Evolutionary conservation across 257 asterid genomes (phyloP), one percentile per base, ranked within the genome.

Genomic region (Przewalskia tangutica): DNA sequence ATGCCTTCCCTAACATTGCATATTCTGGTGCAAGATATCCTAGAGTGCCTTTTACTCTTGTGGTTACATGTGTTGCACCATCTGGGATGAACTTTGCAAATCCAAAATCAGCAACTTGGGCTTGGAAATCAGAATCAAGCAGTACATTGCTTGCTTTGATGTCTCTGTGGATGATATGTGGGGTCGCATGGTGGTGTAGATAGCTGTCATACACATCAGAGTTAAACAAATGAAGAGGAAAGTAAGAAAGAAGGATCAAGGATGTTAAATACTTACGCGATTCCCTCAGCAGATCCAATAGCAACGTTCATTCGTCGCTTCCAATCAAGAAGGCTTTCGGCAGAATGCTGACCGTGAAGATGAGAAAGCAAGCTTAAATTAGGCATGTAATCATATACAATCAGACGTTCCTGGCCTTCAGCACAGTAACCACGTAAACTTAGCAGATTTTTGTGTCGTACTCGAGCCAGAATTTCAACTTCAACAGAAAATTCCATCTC

Each of bases 21-120:
- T 95, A 91, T 86, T 95, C 98, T 5, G 98, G 97, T 46, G 98
- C 98, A 17, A 93, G 95, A 81, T 95, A 93, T 84, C 98, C 98
- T 4, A 94, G 97, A 55, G 98, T 92, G 36, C 98, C 98, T 88
- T 93, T 93, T 2, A 91, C 95, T 59, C 90, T 71, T 4, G 97
- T 95, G 80, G 98, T 93, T 34, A 92, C 98, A 50, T 93, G 97
- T 8, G 98, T 93, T 3, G 97, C 97, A 3, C 97, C 98, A 32
- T 95, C 98, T 0, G 98, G 98, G 46, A 95, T 89, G 77, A 95
- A 89, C 85, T 90, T 92, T 0, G 98, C 95, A 18, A 95, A 95
- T 46, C 98, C 98, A 46, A 95, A 95, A 84, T 95, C 98, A 14
- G 98, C 93, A 77, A 95, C 98, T 80, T 85, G 91, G 78, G 98